Evolutionary conservation across 768 basidiomycete species (phyloP), one percentile per base, ranked within the genome.

Genomic region (Pleurotus djamor): DNA sequence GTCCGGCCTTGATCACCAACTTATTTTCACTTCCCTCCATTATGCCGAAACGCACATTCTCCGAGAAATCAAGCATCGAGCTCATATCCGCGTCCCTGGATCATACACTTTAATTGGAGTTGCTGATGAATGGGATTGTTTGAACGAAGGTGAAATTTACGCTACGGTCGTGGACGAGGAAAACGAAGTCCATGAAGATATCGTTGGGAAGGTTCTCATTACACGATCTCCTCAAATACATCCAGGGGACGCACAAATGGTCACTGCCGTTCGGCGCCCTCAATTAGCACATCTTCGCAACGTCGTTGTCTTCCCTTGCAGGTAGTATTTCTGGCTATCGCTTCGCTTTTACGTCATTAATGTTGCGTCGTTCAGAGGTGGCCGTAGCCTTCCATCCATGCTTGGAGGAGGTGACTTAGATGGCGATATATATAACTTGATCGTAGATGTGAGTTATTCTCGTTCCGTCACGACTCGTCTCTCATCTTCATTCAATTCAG

Each of bases 321-420:
- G 72, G 83, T 76, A 59, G 50, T 10, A 58, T 13, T 37, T 17
- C 47, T 6, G 37, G 37, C n/a, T 34, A 50, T 17, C 14, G n/a
- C 14, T 4, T 49, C 14, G 33, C 35, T 2, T 35, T 55, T 48
- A 50, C 2, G 21, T 28, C 47, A 28, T 52, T 10, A 57, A 58
- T 45, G 48, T 61, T 0, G 36, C 17, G 3, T 28, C 21, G 21
- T 28, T 17, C 41, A 77, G 75, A 72, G 81, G 81, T 8, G 37
- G 70, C 37, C 73, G 81, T 54, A 68, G 79, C 14, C 61, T 84
- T 10, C 75, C 81, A 1, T 79, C 78, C 7, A 74, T 72, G 60
- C 74, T 84, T 14, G 82, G 82, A 33, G 83, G 82, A 21, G 83
- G 83, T 5, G 82, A 83, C 67, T 67, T 83, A 48, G 82, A 83